Conservation (phyloP, 2,329 filamentous ascomycete species). For the Trichoderma sp. region DNA sequence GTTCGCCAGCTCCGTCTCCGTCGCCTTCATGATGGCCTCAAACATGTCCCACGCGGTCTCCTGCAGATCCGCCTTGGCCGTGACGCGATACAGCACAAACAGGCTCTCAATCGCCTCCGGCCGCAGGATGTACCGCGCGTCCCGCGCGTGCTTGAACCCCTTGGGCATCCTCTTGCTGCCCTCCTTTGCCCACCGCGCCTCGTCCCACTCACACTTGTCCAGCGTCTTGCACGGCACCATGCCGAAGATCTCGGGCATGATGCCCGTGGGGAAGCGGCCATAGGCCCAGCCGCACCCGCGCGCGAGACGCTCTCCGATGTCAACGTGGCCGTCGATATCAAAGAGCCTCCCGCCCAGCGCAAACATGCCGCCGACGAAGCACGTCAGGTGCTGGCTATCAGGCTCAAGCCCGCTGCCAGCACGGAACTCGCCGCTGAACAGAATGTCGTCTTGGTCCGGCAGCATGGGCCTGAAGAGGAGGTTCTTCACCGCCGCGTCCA, state of each 20-base stretch:
- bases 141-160: conserved; percentile 60
- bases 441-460: conserved; percentile 57
- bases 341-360: conserved; percentile 62
- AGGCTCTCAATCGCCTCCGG: conserved; percentile 76
- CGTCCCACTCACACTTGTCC: conserved; percentile 34
- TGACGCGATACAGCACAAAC: conserved; percentile 68
- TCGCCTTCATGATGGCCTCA: conserved; percentile 43
- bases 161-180: conserved; percentile 36
- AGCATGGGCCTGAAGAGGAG: conserved; percentile 70
- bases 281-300: conserved; percentile 59
- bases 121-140: conserved; percentile 48
- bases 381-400: conserved; percentile 42
- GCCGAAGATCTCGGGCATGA: conserved; percentile 57
- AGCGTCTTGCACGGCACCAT: conserved; percentile 43
- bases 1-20: conserved; percentile 46
- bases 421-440: conserved; percentile 40
- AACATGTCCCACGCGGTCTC: conserved; percentile 55
- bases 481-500: conserved; percentile 58
- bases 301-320: conserved; percentile 47
- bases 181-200: conserved; percentile 28
- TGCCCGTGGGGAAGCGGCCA: conserved; percentile 48
- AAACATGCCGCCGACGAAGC: conserved; percentile 68
- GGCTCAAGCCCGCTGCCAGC: conserved; percentile 27
- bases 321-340: conserved; percentile 45
- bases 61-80: conserved; percentile 45